These are phyloP conservation scores for Jackrogersella minutella DNA, from an alignment of 495 filamentous ascomycete genomes.

Conservation along the genomic window DNA sequence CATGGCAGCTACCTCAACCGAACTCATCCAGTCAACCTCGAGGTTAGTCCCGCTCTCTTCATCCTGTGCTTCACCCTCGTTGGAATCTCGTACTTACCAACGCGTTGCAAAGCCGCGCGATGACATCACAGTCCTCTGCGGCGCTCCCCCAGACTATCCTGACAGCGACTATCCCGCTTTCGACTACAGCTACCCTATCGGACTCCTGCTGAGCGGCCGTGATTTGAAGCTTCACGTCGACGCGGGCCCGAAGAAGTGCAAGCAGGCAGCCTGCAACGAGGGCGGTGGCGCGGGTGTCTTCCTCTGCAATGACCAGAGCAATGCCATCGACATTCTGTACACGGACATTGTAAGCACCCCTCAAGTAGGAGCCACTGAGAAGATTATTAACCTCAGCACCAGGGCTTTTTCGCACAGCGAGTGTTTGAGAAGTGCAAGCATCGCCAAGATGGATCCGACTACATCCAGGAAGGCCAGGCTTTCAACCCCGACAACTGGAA, in stretches of 20 bases:
- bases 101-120: constrained; percentile 1
- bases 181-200: constrained; percentile 32
- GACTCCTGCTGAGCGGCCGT: constrained; percentile 11
- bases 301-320: constrained; percentile 29
- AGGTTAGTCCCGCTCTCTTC: neutral
- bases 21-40: neutral
- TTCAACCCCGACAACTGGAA: constrained; percentile 37
- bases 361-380: neutral
- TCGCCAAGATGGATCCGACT: constrained; percentile 20
- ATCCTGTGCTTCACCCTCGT: neutral
- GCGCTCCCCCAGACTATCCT: constrained; percentile 11
- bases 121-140: constrained; percentile 28
- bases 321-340: constrained; percentile 10
- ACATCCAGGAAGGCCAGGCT: constrained; percentile 30
- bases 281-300: constrained; percentile 23
- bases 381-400: neutral
- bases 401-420: constrained; percentile 34
- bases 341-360: constrained; percentile 24
- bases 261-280: constrained; percentile 10
- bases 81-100: neutral
- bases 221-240: constrained; percentile 9
- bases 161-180: constrained; percentile 7
- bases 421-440: constrained; percentile 29
- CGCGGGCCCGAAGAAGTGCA: constrained; percentile 22
- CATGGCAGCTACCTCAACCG: neutral